Percentiles rank a stretch among this genome's conserved stretches.
Evolutionary conservation across 2,329 filamentous ascomycete genomes (phyloP).

Genomic region (Cladosporium cucumerinum): DNA sequence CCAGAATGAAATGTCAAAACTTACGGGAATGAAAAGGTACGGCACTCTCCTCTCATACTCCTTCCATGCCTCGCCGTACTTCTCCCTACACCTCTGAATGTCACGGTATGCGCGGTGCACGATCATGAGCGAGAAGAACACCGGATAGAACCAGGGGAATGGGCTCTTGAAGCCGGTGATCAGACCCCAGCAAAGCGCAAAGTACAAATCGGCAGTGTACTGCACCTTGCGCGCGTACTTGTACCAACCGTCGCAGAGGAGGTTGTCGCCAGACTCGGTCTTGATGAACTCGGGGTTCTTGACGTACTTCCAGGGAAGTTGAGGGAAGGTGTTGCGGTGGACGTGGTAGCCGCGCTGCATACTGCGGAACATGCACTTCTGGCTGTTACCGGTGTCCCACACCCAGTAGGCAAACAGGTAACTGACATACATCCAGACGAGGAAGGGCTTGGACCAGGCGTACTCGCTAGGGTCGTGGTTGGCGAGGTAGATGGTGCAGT

Average conservation of each 20-base stretch:
- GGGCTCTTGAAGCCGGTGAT: constrained; percentile 77
- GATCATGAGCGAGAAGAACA: constrained; percentile 80
- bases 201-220: constrained; percentile 77
- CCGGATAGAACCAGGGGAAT: constrained; percentile 85
- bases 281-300: constrained; percentile 76
- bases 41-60: constrained; percentile 79
- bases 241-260: constrained; percentile 84
- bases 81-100: constrained; percentile 68
- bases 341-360: constrained; percentile 69
- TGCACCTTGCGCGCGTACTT: constrained; percentile 52
- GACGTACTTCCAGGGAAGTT: constrained; percentile 82
- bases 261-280: constrained; percentile 68
- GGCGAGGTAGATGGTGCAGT: constrained; percentile 86
- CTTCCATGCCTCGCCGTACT: constrained; percentile 78
- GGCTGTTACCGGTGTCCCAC: constrained; percentile 88
- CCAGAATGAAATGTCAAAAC: constrained; percentile 9
- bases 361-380: constrained; percentile 89
- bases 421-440: constrained; percentile 62
- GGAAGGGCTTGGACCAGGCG: constrained; percentile 67
- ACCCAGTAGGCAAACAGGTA: constrained; percentile 86
- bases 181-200: constrained; percentile 74
- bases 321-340: constrained; percentile 77
- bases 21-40: constrained; percentile 74
- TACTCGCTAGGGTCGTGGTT: constrained; percentile 77
- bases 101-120: constrained; percentile 72